phyloP scores from a whole-genome alignment of 2,329 filamentous ascomycete genomes.

The Penicillium sp. region DNA sequence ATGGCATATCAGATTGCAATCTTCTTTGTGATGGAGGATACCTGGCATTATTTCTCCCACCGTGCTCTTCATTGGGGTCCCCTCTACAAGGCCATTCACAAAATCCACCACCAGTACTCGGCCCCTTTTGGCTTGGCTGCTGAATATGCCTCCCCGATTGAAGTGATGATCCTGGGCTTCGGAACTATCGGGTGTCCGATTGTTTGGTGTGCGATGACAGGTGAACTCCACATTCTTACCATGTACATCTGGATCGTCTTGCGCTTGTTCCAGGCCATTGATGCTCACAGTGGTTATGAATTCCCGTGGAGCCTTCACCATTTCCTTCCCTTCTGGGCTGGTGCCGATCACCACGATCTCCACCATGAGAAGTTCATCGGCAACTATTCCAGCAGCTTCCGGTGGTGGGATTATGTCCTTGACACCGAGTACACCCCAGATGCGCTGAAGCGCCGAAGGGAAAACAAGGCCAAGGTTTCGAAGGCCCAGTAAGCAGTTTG shows the following conservation, averaged over 20 bases:
- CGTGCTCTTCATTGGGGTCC: conserved; percentile 90
- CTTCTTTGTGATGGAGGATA: conserved; percentile 93
- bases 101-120: conserved; percentile 98
- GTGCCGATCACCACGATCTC: conserved; percentile 91
- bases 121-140: conserved; percentile 94
- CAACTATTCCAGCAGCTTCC: conserved; percentile 96
- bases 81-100: conserved; percentile 95
- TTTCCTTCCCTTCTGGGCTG: conserved; percentile 96
- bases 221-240: conserved; percentile 88
- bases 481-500: conserved; percentile 29
- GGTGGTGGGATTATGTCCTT: conserved; percentile 95
- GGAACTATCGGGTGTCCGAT: conserved; percentile 82
- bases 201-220: conserved; percentile 76
- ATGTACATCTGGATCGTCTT: conserved; percentile 97
- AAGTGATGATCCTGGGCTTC: conserved; percentile 90
- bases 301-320: conserved; percentile 97
- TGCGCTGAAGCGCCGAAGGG: conserved; percentile 78
- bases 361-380: conserved; percentile 99
- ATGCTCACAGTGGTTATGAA: conserved; percentile 96
- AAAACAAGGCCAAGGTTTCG: conserved; percentile 44
- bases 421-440: conserved; percentile 92
- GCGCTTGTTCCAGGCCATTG: conserved; percentile 94
- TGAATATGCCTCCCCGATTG: conserved; percentile 96
- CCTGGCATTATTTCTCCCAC: conserved; percentile 98
- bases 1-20: conserved; percentile 89